These are phyloP conservation scores for Lentinus tigrinus DNA, from an alignment of 768 basidiomycete species.

Conservation along the genomic window DNA sequence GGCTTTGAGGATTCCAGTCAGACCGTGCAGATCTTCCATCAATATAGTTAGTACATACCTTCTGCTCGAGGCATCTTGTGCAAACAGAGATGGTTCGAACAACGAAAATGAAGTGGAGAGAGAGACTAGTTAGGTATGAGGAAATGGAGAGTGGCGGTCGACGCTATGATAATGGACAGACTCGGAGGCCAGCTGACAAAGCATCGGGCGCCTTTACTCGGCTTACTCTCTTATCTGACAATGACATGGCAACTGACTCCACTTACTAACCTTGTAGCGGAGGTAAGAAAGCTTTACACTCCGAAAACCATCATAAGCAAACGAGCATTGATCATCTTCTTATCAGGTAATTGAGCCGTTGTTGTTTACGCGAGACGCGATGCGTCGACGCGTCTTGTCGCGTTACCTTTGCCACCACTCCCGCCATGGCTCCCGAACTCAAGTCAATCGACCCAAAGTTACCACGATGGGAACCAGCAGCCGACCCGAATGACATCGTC, in stretches of 20 bases:
- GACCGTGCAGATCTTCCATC: neutral
- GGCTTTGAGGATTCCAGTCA: conserved; percentile 40
- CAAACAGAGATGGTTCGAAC: neutral
- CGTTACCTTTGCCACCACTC: neutral
- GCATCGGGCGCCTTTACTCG: too few species aligned
- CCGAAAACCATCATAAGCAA: neutral
- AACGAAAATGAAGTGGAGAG: neutral
- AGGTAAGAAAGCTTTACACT: neutral
- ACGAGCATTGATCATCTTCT: too few species aligned
- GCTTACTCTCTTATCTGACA: too few species aligned
- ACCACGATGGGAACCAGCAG: conserved; percentile 63
- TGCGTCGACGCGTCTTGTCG: conserved; percentile 3
- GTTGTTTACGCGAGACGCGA: neutral
- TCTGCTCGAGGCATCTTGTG: conserved; percentile 78
- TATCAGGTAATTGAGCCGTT: too few species aligned
- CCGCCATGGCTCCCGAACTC: conserved; percentile 25
- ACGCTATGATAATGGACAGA: too few species aligned
- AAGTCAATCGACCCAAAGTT: conserved; percentile 58
- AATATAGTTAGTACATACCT: conserved; percentile 43
- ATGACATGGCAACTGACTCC: too few species aligned
- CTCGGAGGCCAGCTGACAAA: neutral
- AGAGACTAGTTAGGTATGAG: too few species aligned
- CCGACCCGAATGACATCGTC: conserved; percentile 60
- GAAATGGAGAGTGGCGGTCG: neutral
- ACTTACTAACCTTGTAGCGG: too few species aligned